Base-by-base conservation (phyloP, 108 stramenopile species). In the Cylindrotheca closterium region DNA sequence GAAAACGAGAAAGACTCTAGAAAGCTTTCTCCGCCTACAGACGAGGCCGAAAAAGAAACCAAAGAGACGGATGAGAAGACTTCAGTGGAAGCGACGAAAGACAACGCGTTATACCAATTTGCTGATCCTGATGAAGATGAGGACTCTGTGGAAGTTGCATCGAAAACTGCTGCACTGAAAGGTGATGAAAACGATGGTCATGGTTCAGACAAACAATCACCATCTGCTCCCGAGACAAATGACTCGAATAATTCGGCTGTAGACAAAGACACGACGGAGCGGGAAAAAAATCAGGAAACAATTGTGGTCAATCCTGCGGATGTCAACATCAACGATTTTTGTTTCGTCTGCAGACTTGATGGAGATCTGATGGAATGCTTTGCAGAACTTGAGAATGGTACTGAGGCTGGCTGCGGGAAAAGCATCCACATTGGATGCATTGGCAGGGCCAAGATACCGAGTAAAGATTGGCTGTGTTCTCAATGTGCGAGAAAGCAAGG, bases 301-400 rank as follows among this genome's bases (percentile, higher is more conserved):
- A 10, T 42, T 42, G 10, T 42, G 10, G 37, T 42, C 7, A 15
- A 42, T 42, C 37, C 37, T 42, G 15, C 37, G 10, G 15, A 42
- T 10, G 37, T 42, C 37, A 42, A 42, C 15, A 42, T 42, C 37
- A 42, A 74, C 23, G 86, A 83, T 49, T 48, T 48, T 4, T 84
- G 86, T 51, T 32, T 26, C 30, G 61, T 87, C 27, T 87, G 86
- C 46, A 54, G 68, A 18, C 55, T 77, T 47, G 70, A 66, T 4
- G 86, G 86, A 55, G 80, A 84, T 27, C 73, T 87, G 24, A 79
- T 87, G 45, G 42, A 78, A 58, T 87, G 86, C 58, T 82, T 83
- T 79, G 85, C 82, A 24, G 15, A 42, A 42, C n/a, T n/a, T n/a
- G 7, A 42, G 10, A 42, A 42, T 10, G 83, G 83, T 1, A 62